Evolutionary conservation across 1,284 basidiomycete genomes (phyloP).

Genomic region (Trichosporon sp.): DNA sequence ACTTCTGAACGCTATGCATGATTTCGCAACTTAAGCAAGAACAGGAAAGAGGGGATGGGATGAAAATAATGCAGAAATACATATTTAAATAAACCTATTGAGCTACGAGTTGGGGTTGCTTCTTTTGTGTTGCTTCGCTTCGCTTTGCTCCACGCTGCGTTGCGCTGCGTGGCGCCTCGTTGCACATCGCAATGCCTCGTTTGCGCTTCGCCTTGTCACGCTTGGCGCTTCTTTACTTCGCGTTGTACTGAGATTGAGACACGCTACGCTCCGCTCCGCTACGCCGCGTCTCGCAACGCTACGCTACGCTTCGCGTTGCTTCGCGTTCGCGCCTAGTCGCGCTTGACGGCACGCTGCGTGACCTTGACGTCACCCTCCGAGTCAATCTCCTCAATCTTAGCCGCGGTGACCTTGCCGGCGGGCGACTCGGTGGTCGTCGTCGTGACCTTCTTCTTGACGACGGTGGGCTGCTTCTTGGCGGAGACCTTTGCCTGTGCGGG

Average conservation of each 20-base stretch:
- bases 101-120: background rate
- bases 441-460: slow-evolving; percentile 43
- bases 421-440: slow-evolving; percentile 30
- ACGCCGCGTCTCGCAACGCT: no score
- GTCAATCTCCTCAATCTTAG: slow-evolving; percentile 23
- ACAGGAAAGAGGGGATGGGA: no score
- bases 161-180: no score
- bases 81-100: slow-evolving; percentile 3
- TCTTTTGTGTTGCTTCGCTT: no score
- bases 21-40: background rate
- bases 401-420: slow-evolving; percentile 22
- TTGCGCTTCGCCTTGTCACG: slow-evolving; percentile 10
- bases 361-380: slow-evolving; percentile 23
- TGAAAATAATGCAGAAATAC: background rate
- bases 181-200: no score
- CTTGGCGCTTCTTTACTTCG: no score
- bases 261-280: no score
- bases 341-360: slow-evolving; percentile 34
- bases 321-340: background rate
- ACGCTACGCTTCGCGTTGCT: no score
- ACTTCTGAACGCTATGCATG: background rate
- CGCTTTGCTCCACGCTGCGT: no score
- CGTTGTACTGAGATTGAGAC: no score
- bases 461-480: slow-evolving; percentile 20
- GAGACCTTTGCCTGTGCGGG: slow-evolving; percentile 24